Percentiles rank a stretch among this genome's conserved stretches.
Evolutionary conservation across 192 early-diverging fungal genomes (phyloP).

Genomic region (Backusella sp.): DNA sequence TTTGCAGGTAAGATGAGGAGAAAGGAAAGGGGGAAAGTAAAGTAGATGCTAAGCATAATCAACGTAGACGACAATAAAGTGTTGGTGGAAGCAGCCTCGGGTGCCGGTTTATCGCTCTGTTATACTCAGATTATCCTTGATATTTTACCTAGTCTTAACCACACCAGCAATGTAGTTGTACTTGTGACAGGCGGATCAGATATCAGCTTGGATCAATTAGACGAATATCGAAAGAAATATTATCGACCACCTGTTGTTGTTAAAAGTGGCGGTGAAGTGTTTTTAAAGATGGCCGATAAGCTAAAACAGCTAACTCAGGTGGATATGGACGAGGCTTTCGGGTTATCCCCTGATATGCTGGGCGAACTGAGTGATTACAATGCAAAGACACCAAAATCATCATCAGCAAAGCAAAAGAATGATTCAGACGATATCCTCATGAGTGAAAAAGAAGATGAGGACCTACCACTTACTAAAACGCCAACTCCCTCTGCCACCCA

Average conservation of each 20-base stretch:
- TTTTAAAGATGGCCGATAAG: constrained; percentile 46
- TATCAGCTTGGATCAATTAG: constrained; percentile 57
- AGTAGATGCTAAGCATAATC: not conserved
- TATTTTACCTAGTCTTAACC: constrained; percentile 54
- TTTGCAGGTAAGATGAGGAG: constrained; percentile 50
- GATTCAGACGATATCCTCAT: not conserved
- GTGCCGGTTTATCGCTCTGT: constrained; percentile 58
- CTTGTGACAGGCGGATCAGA: constrained; percentile 70
- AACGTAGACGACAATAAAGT: constrained; percentile 54
- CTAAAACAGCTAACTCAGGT: constrained; percentile 26
- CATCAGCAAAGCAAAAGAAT: constrained; percentile 7
- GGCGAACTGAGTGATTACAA: not conserved
- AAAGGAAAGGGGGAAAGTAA: not conserved
- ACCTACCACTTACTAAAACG: not conserved
- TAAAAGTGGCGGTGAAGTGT: constrained; percentile 67
- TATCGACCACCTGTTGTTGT: constrained; percentile 65
- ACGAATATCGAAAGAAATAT: constrained; percentile 57
- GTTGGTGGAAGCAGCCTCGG: constrained; percentile 61
- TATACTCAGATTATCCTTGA: constrained; percentile 62
- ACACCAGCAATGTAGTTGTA: constrained; percentile 61
- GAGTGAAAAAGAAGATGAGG: constrained; percentile 3
- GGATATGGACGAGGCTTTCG: constrained; percentile 36
- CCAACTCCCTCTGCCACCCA: not conserved
- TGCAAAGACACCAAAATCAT: not conserved
- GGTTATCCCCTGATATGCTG: constrained; percentile 31